These are phyloP conservation scores for Saccharomyces cerevisiae DNA, from an alignment of 805 yeast genomes.

Conservation along the genomic window DNA sequence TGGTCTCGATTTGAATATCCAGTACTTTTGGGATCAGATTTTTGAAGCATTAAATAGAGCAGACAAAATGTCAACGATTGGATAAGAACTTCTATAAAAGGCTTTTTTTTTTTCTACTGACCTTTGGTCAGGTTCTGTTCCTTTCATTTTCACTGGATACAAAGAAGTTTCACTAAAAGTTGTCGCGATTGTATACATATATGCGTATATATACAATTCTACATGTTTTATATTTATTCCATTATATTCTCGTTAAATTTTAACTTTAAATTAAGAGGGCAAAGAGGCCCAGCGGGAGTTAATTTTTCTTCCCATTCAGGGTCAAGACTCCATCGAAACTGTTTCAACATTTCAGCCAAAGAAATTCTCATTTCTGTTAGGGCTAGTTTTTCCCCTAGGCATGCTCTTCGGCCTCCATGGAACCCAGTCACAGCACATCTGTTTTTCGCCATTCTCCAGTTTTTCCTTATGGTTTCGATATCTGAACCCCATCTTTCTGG, in stretches of 20 bases:
- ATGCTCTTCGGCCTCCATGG: conserved; percentile 54
- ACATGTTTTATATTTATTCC: background rate
- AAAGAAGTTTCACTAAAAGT: background rate
- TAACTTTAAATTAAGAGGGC: conserved; percentile 36
- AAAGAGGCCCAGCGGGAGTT: conserved; percentile 53
- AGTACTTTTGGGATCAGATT: conserved; percentile 40
- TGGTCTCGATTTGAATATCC: conserved; percentile 34
- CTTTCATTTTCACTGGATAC: background rate
- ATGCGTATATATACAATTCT: background rate
- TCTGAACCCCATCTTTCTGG: conserved; percentile 48
- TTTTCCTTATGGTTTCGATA: conserved; percentile 31
- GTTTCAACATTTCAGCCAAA: conserved; percentile 31
- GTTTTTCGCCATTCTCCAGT: conserved; percentile 39
- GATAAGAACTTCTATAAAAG: no score
- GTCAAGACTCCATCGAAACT: conserved; percentile 33
- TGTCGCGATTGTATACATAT: background rate
- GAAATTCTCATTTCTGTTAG: conserved; percentile 38
- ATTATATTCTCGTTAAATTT: conserved; percentile 10
- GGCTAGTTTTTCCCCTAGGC: conserved; percentile 54
- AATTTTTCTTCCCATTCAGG: conserved; percentile 41
- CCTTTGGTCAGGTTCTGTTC: background rate
- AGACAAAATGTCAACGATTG: conserved; percentile 26
- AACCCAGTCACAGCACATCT: conserved; percentile 42
- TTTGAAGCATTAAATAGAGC: conserved; percentile 33
- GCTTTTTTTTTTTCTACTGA: no score